Base-by-base conservation (phyloP, 495 filamentous ascomycete species). In the Opeltia flavorubescens region DNA sequence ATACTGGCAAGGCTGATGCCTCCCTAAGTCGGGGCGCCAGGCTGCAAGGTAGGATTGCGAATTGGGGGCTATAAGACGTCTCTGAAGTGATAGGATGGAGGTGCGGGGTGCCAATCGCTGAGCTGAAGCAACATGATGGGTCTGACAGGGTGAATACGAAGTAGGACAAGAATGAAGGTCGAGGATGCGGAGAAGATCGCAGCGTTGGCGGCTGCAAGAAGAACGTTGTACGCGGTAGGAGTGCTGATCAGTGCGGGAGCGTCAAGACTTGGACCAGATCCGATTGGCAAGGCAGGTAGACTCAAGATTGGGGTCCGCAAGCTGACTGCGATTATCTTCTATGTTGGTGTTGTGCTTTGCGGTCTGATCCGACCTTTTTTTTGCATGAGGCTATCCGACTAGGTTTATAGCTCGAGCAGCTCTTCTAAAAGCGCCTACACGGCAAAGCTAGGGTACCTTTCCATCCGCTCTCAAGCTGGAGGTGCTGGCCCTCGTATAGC, bases 381-480 rank as follows among this genome's bases (percentile, higher is more conserved):
- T 25, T 41, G 38, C 38, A 41, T 41, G 18, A 41, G 15, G 20
- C 35, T 39, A 41, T 31, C 29, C 38, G 12, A 25, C 18, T 41
- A 41, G 38, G 38, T 15, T 21, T 6, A 41, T 15, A 8, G 35
- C n/a, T 17, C 21, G 35, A 39, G 18, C 35, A 23, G 18, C 35
- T 2, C n/a, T 8, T 9, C 35, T 39, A 15, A 9, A 13, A 15
- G 38, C n/a, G 33, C 15, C 13, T 6, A 24, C 4, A 40, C 36
- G 36, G 36, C 38, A 17, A 41, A 41, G 38, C 38, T 23, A 41
- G 38, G 38, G n/a, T n/a, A n/a, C n/a, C n/a, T n/a, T n/a, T n/a
- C n/a, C n/a, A n/a, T n/a, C n/a, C n/a, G n/a, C n/a, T n/a, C n/a
- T n/a, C n/a, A 31, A 13, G 13, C 6, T 31, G 29, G 29, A 6